Conservation (phyloP, 1,284 basidiomycete genomes). For the Cutaneotrichosporon curvatum region DNA sequence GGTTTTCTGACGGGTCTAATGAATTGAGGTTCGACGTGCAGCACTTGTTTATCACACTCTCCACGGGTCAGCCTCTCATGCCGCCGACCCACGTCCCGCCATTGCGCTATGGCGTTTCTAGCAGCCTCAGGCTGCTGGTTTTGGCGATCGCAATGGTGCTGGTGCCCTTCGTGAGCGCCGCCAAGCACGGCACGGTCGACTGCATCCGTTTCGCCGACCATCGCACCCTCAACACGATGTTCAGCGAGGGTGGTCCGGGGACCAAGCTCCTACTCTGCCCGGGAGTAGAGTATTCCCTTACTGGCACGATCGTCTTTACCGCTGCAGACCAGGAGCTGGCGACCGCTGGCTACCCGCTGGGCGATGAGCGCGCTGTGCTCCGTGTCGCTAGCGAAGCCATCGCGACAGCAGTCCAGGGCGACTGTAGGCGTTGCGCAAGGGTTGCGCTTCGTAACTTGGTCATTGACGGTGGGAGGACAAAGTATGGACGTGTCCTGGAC, state of each 20-base stretch:
- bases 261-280: slow-evolving; percentile 49
- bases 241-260: slow-evolving; percentile 44
- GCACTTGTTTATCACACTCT: too few relatives aligned
- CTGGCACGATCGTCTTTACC: slow-evolving; percentile 47
- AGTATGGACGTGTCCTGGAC: slow-evolving; percentile 32
- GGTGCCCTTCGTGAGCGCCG: too few relatives aligned
- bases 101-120: too few relatives aligned
- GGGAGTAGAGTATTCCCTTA: slow-evolving; percentile 41
- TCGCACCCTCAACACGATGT: slow-evolving; percentile 37
- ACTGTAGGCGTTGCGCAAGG: slow-evolving; percentile 46
- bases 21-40: too few relatives aligned
- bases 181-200: background rate
- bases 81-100: too few relatives aligned
- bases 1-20: too few relatives aligned
- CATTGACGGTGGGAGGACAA: slow-evolving; percentile 40
- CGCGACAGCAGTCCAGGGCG: slow-evolving; percentile 43
- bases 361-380: slow-evolving; percentile 44
- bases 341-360: slow-evolving; percentile 48
- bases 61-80: too few relatives aligned
- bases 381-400: slow-evolving; percentile 34
- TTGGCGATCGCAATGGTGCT: too few relatives aligned
- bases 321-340: slow-evolving; percentile 49
- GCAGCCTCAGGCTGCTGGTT: too few relatives aligned
- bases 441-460: slow-evolving; percentile 39
- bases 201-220: slow-evolving; percentile 40